Evolutionary conservation across 257 asterid species (phyloP).

Genomic region (Anisodus tanguticus): DNA sequence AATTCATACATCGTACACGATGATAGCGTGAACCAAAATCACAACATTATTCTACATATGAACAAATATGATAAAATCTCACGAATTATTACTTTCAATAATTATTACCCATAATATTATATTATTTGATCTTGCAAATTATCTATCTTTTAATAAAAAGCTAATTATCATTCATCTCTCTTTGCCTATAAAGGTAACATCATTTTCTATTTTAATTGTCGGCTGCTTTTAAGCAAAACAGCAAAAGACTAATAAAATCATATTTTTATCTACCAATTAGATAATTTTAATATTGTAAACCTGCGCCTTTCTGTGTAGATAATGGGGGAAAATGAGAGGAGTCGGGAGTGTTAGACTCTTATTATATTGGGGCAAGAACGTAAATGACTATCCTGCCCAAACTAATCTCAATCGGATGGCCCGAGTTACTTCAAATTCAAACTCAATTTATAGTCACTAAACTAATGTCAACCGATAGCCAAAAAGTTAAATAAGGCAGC

Average conservation of each 20-base stretch:
- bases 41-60: no score
- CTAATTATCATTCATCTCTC: background rate
- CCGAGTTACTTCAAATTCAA: no score
- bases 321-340: conserved; percentile 14
- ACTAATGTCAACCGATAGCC: no score
- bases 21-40: no score
- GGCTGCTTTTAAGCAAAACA: no score
- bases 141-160: no score
- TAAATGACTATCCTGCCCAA: no score
- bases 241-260: background rate
- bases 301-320: conserved; percentile 6
- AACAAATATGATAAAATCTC: background rate
- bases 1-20: background rate
- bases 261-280: background rate
- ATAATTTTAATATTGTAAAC: background rate
- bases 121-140: background rate
- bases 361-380: no score
- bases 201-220: background rate
- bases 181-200: background rate
- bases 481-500: no score
- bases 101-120: background rate
- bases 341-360: no score
- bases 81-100: background rate
- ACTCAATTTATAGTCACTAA: no score
- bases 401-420: no score